Conservation (phyloP, 768 basidiomycete species). For the Cystofilobasidium bisporidii region DNA sequence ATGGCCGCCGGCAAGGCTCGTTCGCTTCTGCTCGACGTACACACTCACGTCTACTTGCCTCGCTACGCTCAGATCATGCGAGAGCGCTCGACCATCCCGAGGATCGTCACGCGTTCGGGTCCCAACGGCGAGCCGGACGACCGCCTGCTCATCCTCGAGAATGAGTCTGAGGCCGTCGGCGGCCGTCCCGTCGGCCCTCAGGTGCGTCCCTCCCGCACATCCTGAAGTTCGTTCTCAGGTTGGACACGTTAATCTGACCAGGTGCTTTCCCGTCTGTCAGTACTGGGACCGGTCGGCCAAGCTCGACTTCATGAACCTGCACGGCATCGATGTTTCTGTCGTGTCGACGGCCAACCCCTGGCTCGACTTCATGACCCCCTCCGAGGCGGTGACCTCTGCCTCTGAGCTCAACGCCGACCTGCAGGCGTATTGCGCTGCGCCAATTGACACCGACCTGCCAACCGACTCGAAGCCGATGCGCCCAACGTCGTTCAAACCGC, state of each 20-base stretch:
- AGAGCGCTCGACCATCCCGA: slow-evolving; percentile 54
- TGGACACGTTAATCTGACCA: too few relatives aligned
- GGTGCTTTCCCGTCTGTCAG: slow-evolving; percentile 38
- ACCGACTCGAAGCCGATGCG: slow-evolving; percentile 29
- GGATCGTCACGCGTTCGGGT: slow-evolving; percentile 50
- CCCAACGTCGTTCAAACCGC: slow-evolving; percentile 28
- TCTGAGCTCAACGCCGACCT: slow-evolving; percentile 65
- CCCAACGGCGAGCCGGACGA: slow-evolving; percentile 52
- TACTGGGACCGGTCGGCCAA: slow-evolving; percentile 75
- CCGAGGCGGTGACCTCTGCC: slow-evolving; percentile 58
- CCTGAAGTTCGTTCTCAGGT: too few relatives aligned
- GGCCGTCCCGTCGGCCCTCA: slow-evolving; percentile 54
- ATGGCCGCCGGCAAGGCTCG: slow-evolving; percentile 14
- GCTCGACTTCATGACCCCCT: slow-evolving; percentile 71
- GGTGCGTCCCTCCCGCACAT: too few relatives aligned
- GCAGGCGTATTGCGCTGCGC: slow-evolving; percentile 65
- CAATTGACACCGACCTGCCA: slow-evolving; percentile 43
- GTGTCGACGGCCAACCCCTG: slow-evolving; percentile 62
- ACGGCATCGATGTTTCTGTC: slow-evolving; percentile 49
- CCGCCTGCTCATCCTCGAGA: slow-evolving; percentile 56
- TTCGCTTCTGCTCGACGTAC: slow-evolving; percentile 60
- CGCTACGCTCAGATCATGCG: slow-evolving; percentile 66
- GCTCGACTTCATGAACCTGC: slow-evolving; percentile 72
- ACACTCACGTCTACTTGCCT: slow-evolving; percentile 69
- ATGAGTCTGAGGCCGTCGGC: slow-evolving; percentile 55